Evolutionary conservation across 192 early-diverging fungal species (phyloP), one percentile per base, ranked within the genome.

Genomic region (Coemansia umbellata): DNA sequence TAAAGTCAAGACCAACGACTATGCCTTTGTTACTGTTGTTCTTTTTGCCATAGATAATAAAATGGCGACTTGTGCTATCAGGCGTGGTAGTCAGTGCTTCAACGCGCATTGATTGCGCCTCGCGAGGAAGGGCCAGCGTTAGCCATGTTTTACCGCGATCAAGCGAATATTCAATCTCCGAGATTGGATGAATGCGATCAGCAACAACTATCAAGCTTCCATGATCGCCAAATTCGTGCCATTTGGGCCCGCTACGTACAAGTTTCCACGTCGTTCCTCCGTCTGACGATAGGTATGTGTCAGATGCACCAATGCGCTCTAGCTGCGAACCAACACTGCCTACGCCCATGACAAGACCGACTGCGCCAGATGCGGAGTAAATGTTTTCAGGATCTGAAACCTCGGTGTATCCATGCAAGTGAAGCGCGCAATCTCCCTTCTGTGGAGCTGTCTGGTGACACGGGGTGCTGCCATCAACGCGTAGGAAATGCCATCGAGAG

Each of bases 171-270:
- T 79, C 79, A 17, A 91, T 53, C 21, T 72, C 63, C 24, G 82
- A 69, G 11, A 84, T 81, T 0, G 85, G 81, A 5, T 76, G 69
- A 18, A 81, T 80, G 44, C 93, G 88, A 55, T 97, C 92, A 41
- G 90, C 84, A 5, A 88, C 86, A 15, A 99, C 51, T 18, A 97
- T 79, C 24, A 99, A 76, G 5, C 80, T 86, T 9, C 96, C 96
- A 50, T 93, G 90, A 55, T 96, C 93, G 18, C 92, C 92, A 80
- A 96, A 91, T 60, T 94, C 93, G 63, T 86, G 91, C 69, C 90
- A 79, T 55, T 93, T 87, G n/a, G 94, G 85, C 26, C 91, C 91
- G 42, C 90, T 90, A 0, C 82, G 70, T 36, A 93, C 83, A 43
- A 90, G 84, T 0, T 30, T 78, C 96, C 96, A 99, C 0, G 84